Evolutionary conservation across 1,284 basidiomycete genomes (phyloP).

Genomic region (Agaricales sp.): DNA sequence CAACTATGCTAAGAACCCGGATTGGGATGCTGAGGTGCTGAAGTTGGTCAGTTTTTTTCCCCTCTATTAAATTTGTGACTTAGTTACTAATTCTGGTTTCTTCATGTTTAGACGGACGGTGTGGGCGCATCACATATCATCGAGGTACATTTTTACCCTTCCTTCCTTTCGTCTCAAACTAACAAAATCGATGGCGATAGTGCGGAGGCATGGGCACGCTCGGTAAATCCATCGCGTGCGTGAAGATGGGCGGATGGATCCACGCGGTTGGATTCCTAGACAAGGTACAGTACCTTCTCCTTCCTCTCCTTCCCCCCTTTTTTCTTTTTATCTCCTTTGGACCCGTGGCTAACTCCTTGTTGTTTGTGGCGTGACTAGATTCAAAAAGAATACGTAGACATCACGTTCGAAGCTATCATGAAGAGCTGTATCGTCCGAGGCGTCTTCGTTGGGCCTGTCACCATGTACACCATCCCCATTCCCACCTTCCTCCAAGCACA

Average conservation of each 20-base stretch:
- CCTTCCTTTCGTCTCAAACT: neutral
- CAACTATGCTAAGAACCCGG: conserved; percentile 26
- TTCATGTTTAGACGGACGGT: neutral
- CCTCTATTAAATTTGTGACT: neutral
- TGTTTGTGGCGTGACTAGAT: neutral
- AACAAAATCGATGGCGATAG: neutral
- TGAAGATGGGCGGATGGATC: conserved; percentile 1
- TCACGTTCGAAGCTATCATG: neutral
- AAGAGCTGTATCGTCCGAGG: neutral
- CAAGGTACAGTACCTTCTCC: neutral
- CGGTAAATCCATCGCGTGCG: neutral
- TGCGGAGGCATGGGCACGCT: neutral
- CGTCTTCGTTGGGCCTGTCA: neutral
- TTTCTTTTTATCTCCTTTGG: too few species aligned
- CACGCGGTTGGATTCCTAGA: neutral
- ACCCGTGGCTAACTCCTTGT: neutral
- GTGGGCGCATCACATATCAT: neutral
- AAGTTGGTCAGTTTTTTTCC: neutral
- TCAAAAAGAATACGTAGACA: neutral
- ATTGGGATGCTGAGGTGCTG: conserved; percentile 21
- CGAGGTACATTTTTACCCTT: neutral
- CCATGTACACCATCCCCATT: neutral
- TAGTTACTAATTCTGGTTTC: too few species aligned
- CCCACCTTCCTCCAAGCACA: too few species aligned
- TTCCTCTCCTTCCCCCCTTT: too few species aligned